Percentiles rank a stretch among this genome's conserved stretches.
Conservation (phyloP, 2,329 filamentous ascomycete genomes). For the Trichophyton simii region DNA sequence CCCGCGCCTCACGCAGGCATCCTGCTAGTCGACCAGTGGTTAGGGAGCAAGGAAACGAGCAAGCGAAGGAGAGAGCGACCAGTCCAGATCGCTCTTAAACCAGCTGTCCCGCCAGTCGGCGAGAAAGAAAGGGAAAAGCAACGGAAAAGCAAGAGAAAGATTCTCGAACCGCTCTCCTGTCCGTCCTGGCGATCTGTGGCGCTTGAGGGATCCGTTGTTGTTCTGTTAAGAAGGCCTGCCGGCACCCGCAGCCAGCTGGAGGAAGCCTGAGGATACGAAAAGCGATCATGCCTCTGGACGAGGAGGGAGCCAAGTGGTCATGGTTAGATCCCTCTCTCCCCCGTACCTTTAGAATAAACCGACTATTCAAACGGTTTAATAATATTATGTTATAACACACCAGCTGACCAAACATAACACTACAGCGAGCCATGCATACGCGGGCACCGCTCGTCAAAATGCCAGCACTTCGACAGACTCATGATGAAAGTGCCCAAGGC, state of each 20-base stretch:
- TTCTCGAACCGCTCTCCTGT: neutral
- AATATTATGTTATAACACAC: neutral
- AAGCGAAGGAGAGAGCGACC: neutral
- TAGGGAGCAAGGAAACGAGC: neutral
- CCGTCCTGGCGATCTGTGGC: neutral
- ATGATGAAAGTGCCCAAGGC: constrained; percentile 40
- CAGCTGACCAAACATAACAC: neutral
- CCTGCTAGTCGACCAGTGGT: too few relatives aligned
- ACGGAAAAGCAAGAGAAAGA: neutral
- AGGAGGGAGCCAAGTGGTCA: constrained; percentile 35
- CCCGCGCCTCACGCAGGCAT: neutral
- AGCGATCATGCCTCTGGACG: constrained; percentile 31
- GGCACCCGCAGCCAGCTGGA: neutral
- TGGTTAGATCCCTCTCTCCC: constrained; percentile 23
- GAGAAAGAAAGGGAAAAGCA: neutral
- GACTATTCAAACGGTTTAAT: neutral
- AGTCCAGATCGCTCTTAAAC: too few relatives aligned
- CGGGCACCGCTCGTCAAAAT: constrained; percentile 39
- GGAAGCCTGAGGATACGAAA: neutral
- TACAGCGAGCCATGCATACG: constrained; percentile 38
- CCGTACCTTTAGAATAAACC: neutral
- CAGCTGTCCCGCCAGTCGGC: too few relatives aligned
- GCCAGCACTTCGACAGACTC: constrained; percentile 36
- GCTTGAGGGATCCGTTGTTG: neutral
- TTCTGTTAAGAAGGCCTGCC: neutral